These are phyloP conservation scores for Melastoma candidum DNA, from an alignment of 441 rosid species.

Conservation along the genomic window DNA sequence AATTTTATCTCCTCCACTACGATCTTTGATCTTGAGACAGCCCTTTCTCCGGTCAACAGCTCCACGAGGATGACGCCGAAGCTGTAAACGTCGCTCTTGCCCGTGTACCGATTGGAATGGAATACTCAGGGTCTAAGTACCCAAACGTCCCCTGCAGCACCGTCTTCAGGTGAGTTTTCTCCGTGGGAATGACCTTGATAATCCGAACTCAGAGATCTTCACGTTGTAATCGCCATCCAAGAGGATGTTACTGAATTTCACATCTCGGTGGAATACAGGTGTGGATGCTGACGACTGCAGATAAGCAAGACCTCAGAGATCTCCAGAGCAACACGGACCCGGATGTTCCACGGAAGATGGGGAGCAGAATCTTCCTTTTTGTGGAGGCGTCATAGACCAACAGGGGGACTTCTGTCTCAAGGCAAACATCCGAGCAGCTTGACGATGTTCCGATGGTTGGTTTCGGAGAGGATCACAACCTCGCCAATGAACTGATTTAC, in stretches of 20 bases:
- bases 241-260: slow-evolving; percentile 41
- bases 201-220: slow-evolving; percentile 42
- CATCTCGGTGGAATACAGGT: slow-evolving; percentile 41
- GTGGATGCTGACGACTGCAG: slow-evolving; percentile 48
- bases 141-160: slow-evolving; percentile 37
- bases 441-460: slow-evolving; percentile 41
- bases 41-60: slow-evolving; percentile 22
- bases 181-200: slow-evolving; percentile 32
- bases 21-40: slow-evolving; percentile 12
- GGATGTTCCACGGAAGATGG: slow-evolving; percentile 28
- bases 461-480: slow-evolving; percentile 30
- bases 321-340: slow-evolving; percentile 32
- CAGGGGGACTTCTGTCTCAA: slow-evolving; percentile 38
- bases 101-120: slow-evolving; percentile 30
- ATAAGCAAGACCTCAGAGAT: slow-evolving; percentile 34
- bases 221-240: slow-evolving; percentile 27
- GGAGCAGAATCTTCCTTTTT: slow-evolving; percentile 17
- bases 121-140: slow-evolving; percentile 44
- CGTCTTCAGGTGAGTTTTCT: slow-evolving; percentile 37
- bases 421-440: slow-evolving; percentile 40
- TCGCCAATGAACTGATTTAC: slow-evolving; percentile 41
- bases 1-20: slow-evolving; percentile 15
- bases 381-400: slow-evolving; percentile 34
- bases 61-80: slow-evolving; percentile 26
- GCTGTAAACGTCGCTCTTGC: slow-evolving; percentile 26